Conservation (phyloP, 192 early-diverging fungal species). For the Rhizophagus prolifer region DNA sequence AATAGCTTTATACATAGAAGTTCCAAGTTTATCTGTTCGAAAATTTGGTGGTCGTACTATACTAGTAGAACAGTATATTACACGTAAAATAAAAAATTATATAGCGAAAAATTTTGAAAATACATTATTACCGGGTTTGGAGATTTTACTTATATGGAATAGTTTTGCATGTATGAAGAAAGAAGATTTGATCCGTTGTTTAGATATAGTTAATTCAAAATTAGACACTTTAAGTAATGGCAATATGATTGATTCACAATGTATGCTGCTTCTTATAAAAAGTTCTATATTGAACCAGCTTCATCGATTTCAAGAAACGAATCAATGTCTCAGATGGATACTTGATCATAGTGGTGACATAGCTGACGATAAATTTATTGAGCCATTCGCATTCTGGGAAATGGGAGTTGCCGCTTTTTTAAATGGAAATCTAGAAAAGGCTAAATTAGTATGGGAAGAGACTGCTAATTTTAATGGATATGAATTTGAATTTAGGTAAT, state of each 20-base stretch:
- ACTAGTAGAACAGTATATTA: slow-evolving; percentile 47
- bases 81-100: slow-evolving; percentile 47
- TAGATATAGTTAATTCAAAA: slow-evolving; percentile 36
- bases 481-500: slow-evolving; percentile 49
- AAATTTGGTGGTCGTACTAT: slow-evolving; percentile 49
- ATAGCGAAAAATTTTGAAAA: slow-evolving; percentile 49
- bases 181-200: slow-evolving; percentile 29
- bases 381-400: slow-evolving; percentile 56
- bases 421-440: slow-evolving; percentile 31
- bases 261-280: slow-evolving; percentile 48
- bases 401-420: slow-evolving; percentile 47
- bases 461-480: slow-evolving; percentile 41
- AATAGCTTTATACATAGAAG: slow-evolving; percentile 58
- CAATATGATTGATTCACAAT: slow-evolving; percentile 39
- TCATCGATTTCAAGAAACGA: slow-evolving; percentile 37
- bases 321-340: slow-evolving; percentile 49
- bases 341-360: slow-evolving; percentile 43
- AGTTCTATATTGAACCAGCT: slow-evolving; percentile 46
- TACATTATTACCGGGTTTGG: slow-evolving; percentile 47
- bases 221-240: slow-evolving; percentile 34
- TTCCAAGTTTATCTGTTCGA: slow-evolving; percentile 43
- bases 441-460: slow-evolving; percentile 45
- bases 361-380: slow-evolving; percentile 45
- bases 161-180: slow-evolving; percentile 49
- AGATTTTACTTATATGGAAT: slow-evolving; percentile 53